Percentiles rank a stretch among this genome's conserved stretches.
Conservation (phyloP, 331 rosid genomes). For the Telfairia occidentalis region DNA sequence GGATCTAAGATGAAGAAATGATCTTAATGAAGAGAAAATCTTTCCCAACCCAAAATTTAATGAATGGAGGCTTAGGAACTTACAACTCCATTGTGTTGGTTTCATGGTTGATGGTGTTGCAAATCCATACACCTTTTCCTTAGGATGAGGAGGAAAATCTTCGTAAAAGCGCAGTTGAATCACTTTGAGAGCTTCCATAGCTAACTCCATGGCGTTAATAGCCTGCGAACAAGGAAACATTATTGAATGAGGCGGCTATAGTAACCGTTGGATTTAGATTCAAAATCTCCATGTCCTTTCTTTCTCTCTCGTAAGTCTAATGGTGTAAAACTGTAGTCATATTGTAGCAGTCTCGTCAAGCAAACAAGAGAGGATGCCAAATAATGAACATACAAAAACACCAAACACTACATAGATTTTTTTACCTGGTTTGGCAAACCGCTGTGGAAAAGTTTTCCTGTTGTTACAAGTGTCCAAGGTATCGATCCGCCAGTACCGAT, state of each 20-base stretch:
- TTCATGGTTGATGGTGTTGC: slow-evolving; percentile 95
- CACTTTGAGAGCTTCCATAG: slow-evolving; percentile 81
- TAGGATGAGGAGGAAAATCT: slow-evolving; percentile 85
- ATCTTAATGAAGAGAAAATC: background rate
- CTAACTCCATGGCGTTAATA: slow-evolving; percentile 74
- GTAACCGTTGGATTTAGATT: no score
- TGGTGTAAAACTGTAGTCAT: no score
- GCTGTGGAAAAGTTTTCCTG: slow-evolving; percentile 84
- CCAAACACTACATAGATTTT: background rate
- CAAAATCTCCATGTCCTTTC: no score
- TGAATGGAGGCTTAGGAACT: slow-evolving; percentile 22
- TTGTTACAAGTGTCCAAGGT: slow-evolving; percentile 76
- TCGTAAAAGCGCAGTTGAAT: slow-evolving; percentile 54
- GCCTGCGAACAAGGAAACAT: slow-evolving; percentile 50
- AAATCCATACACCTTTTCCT: slow-evolving; percentile 59
- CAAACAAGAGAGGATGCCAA: no score
- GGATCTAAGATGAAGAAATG: slow-evolving; percentile 46
- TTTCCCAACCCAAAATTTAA: background rate
- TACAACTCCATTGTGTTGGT: slow-evolving; percentile 93
- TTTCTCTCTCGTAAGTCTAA: no score
- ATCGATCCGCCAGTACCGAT: slow-evolving; percentile 84
- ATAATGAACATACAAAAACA: no score
- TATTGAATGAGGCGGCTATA: no score
- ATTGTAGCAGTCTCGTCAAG: no score
- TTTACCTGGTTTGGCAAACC: slow-evolving; percentile 73